A percentile compares a stretch with the other conserved stretches of the same genome.
Evolutionary conservation across 2,329 filamentous ascomycete genomes (phyloP).

Genomic region (Stylonectria norvegica): DNA sequence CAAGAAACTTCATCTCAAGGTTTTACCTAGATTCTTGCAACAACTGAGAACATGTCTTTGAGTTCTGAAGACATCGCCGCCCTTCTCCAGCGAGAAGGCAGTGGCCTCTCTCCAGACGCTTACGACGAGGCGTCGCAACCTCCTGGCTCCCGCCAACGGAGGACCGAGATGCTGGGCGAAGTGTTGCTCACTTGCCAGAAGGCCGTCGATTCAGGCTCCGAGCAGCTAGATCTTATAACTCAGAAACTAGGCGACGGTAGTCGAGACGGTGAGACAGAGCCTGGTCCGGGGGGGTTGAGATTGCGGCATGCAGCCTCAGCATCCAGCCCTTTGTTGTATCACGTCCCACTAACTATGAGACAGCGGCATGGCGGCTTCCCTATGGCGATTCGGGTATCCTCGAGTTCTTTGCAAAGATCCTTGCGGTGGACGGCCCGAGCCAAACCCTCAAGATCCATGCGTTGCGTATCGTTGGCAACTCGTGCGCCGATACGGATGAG

Average conservation of each 20-base stretch:
- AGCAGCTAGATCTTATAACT: constrained; percentile 44
- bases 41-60: no score
- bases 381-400: constrained; percentile 57
- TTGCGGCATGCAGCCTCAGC: not conserved
- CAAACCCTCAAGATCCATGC: constrained; percentile 50
- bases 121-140: constrained; percentile 27
- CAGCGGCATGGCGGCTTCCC: constrained; percentile 55
- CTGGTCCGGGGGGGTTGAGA: not conserved
- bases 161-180: constrained; percentile 33
- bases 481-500: constrained; percentile 60
- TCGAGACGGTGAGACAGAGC: constrained; percentile 46
- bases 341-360: not conserved
- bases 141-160: constrained; percentile 18
- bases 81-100: constrained; percentile 35
- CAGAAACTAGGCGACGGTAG: constrained; percentile 55
- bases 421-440: constrained; percentile 38
- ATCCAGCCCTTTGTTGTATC: not conserved
- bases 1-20: no score
- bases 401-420: constrained; percentile 47
- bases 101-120: constrained; percentile 23
- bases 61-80: constrained; percentile 37
- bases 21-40: no score
- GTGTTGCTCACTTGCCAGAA: constrained; percentile 39
- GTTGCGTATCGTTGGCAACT: constrained; percentile 58
- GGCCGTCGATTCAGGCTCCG: constrained; percentile 36